Conservation (phyloP, 2,329 filamentous ascomycete genomes). For the Rhexocercosporidium sp. region DNA sequence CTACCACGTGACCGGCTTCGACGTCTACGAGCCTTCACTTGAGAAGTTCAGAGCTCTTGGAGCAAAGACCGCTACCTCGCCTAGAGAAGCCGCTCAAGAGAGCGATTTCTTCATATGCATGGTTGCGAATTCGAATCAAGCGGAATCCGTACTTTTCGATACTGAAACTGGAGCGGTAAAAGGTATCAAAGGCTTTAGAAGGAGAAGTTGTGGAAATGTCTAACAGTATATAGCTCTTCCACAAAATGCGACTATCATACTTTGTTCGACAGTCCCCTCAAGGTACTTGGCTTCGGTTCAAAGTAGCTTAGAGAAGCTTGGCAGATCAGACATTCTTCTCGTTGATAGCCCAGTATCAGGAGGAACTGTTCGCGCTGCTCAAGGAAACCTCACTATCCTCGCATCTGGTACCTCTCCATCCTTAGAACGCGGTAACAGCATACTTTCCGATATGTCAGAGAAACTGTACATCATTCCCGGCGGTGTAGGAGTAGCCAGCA, state of each 20-base stretch:
- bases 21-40: conserved; percentile 69
- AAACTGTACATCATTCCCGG: conserved; percentile 68
- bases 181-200: conserved; percentile 17
- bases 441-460: conserved; percentile 65
- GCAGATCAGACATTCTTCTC: conserved; percentile 67
- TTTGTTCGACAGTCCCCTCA: conserved; percentile 74
- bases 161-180: conserved; percentile 56
- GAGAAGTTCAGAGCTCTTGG: conserved; percentile 68
- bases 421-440: conserved; percentile 58
- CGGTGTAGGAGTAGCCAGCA: conserved; percentile 61
- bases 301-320: conserved; percentile 51
- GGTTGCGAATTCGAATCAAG: conserved; percentile 75
- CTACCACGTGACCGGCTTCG: conserved; percentile 71
- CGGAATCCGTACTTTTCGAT: conserved; percentile 67
- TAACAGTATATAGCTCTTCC: conserved; percentile 46
- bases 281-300: conserved; percentile 66
- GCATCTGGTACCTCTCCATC: conserved; percentile 63
- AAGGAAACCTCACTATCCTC: conserved; percentile 78
- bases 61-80: conserved; percentile 61
- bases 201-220: background rate
- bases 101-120: conserved; percentile 71
- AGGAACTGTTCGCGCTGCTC: conserved; percentile 68
- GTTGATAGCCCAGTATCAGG: conserved; percentile 76
- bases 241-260: conserved; percentile 65
- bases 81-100: conserved; percentile 62